Conservation (phyloP, 768 basidiomycete genomes). For the Phanerodontia chrysosporium region DNA sequence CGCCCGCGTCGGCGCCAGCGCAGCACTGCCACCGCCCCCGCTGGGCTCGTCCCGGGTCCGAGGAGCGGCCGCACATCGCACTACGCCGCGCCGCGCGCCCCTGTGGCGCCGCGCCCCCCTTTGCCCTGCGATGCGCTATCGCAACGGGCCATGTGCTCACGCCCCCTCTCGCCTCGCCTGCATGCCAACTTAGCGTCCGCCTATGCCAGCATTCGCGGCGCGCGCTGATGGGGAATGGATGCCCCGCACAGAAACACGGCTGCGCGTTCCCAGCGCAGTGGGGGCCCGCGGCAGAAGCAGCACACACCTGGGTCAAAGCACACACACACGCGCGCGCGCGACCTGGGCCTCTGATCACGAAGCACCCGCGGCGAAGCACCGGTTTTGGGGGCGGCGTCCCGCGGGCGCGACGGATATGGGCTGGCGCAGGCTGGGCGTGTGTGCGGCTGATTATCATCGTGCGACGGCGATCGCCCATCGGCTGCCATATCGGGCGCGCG, state of each 20-base stretch:
- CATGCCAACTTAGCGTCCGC: background rate
- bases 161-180: too few relatives aligned
- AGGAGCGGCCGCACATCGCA: background rate
- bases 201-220: background rate
- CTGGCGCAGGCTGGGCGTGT: too few relatives aligned
- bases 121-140: constrained; percentile 1
- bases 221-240: background rate
- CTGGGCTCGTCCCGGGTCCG: background rate
- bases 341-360: too few relatives aligned
- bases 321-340: background rate
- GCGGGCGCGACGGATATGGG: too few relatives aligned
- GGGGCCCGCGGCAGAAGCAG: background rate
- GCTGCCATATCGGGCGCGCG: too few relatives aligned
- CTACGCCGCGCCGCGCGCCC: background rate
- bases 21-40: background rate
- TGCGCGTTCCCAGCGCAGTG: background rate
- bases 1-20: background rate
- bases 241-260: too few relatives aligned
- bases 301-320: background rate
- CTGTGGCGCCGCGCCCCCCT: background rate
- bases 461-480: too few relatives aligned
- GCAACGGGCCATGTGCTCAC: too few relatives aligned
- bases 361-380: too few relatives aligned
- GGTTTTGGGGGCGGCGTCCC: too few relatives aligned
- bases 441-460: too few relatives aligned